Base-by-base conservation (phyloP, 2,329 filamentous ascomycete species). In the Arthroderma uncinatum region DNA sequence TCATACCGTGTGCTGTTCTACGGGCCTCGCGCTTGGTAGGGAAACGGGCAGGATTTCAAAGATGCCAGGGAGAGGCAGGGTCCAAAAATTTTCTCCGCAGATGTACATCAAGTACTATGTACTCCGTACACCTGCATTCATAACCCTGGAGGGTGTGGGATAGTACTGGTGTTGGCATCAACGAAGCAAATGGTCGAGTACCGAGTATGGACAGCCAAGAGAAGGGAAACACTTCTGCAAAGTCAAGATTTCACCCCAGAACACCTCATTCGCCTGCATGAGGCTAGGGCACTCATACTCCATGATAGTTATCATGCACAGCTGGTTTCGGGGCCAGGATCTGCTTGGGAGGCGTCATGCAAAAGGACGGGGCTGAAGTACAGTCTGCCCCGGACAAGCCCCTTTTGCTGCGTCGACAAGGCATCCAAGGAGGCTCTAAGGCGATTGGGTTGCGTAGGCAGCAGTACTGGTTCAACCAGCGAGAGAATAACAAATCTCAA, bases 331-430 rank as follows among this genome's bases (percentile, higher is more conserved):
- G 47, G 28, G n/a, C 47, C n/a, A 50, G 47, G 47, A 33, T 50
- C 47, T 50, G 47, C 47, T 50, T 50, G 23, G n/a, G 23, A 33
- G 47, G 47, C 47, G 47, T 50, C 47, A 30, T 50, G 47, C 47
- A 33, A 16, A 33, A 2, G 25, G 28, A 50, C 28, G 47, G 47
- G 47, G 28, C 47, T 50, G 47, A 30, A 33, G 25, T 19, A 33
- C 47, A 50, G 47, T 33, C 47, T 50, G 47, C 47, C 25, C 25
- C 28, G 23, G 23, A 33, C 25, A 30, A 33, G 28, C 12, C 40
- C 21, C 47, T 50, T 19, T 10, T 25, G 25, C 47, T 33, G 23
- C 47, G 25, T 33, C 14, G 19, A 33, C 12, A 50, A 16, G 47
- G 47, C 47, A 12, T 50, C 33, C 47, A 33, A 50, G 47, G 47